Evolutionary conservation across 1,284 basidiomycete species (phyloP).

Genomic region (Volvariella surrecta): DNA sequence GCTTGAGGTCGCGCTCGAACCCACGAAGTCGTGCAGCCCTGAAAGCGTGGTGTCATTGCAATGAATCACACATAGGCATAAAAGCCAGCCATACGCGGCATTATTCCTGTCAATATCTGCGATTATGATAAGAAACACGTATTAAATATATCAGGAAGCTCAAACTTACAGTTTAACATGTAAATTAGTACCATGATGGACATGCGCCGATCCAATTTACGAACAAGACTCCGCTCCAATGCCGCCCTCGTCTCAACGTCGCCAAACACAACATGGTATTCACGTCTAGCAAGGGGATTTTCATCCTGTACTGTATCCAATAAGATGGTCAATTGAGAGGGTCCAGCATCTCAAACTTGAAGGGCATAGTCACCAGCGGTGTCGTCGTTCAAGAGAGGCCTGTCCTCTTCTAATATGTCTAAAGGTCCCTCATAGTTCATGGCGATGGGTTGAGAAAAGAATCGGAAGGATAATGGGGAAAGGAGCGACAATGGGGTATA

Average conservation of each 20-base stretch:
- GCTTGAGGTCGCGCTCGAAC: slow-evolving; percentile 53
- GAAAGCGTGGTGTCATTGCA: slow-evolving; percentile 1
- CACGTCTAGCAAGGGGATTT: slow-evolving; percentile 6
- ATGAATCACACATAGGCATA: not conserved
- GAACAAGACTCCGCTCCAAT: slow-evolving; percentile 45
- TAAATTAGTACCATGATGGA: slow-evolving; percentile 60
- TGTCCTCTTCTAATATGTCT: not conserved
- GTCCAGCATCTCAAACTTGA: no score
- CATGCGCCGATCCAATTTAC: slow-evolving; percentile 58
- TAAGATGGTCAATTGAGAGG: no score
- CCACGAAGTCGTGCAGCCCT: slow-evolving; percentile 30
- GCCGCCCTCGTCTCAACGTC: slow-evolving; percentile 28
- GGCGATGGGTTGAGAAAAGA: no score
- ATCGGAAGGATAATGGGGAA: no score
- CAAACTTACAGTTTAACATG: slow-evolving; percentile 55
- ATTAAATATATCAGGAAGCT: not conserved
- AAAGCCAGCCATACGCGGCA: slow-evolving; percentile 31
- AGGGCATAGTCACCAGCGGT: not conserved
- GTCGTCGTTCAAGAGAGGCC: not conserved
- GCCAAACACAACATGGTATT: slow-evolving; percentile 33
- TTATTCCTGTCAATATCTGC: slow-evolving; percentile 62
- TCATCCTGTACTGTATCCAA: not conserved
- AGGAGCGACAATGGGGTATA: not conserved
- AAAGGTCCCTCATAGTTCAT: slow-evolving; percentile 6
- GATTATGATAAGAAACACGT: slow-evolving; percentile 10